These are phyloP conservation scores for Solanum appendiculatum DNA, from an alignment of 257 asterid species.

Conservation along the genomic window DNA sequence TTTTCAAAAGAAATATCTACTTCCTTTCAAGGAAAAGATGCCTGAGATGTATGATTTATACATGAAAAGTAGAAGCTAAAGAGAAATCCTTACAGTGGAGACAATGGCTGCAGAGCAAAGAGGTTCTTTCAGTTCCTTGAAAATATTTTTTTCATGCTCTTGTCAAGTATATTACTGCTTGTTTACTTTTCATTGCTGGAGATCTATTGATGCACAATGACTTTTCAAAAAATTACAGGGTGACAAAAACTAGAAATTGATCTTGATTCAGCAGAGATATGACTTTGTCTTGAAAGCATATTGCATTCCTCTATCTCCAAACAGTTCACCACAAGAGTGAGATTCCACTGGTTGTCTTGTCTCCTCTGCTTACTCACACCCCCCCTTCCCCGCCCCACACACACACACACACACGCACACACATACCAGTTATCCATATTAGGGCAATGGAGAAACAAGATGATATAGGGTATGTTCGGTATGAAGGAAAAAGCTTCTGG, in stretches of 20 bases:
- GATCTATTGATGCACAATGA: not conserved
- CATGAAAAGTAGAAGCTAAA: not conserved
- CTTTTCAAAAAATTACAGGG: not conserved
- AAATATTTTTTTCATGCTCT: not conserved
- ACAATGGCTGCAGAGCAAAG: not conserved
- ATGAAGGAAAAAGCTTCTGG: too few relatives aligned
- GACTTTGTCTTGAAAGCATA: too few relatives aligned
- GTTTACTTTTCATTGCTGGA: not conserved
- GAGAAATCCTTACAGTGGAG: not conserved
- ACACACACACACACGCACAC: too few relatives aligned
- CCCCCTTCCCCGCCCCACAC: too few relatives aligned
- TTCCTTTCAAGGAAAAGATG: not conserved
- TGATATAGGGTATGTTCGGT: too few relatives aligned
- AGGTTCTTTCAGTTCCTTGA: not conserved
- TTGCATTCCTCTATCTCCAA: too few relatives aligned
- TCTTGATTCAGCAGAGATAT: too few relatives aligned
- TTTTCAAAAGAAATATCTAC: not conserved
- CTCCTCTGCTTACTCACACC: too few relatives aligned
- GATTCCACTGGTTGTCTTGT: too few relatives aligned
- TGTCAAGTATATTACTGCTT: not conserved
- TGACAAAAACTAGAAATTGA: not conserved
- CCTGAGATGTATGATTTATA: not conserved
- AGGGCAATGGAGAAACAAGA: too few relatives aligned
- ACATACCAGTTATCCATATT: too few relatives aligned
- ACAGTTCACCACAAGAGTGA: too few relatives aligned